Conservation (phyloP, 139 green algal genomes). For the Picochlorum costavermella region DNA sequence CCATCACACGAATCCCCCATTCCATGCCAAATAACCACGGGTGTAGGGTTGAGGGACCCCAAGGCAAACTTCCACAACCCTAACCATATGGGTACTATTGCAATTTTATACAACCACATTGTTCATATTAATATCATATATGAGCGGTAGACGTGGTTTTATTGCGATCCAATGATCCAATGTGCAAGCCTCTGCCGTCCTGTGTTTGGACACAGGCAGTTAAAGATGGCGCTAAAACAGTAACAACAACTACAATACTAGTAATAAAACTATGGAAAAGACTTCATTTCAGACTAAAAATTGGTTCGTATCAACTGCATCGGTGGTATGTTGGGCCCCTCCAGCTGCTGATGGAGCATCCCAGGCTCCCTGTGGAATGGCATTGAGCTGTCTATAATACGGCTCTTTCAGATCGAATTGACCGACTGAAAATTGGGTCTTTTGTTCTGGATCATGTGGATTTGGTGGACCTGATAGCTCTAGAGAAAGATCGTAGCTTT, state of each 20-base stretch:
- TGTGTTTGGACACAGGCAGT: no score
- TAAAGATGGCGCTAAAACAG: no score
- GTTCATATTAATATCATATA: no score
- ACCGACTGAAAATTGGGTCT: slow-evolving; percentile 21
- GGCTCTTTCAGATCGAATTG: slow-evolving; percentile 85
- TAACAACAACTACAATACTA: no score
- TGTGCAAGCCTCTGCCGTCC: no score
- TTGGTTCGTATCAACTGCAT: not conserved
- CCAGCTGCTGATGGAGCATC: not conserved
- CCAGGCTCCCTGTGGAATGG: not conserved
- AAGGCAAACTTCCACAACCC: no score
- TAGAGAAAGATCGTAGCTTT: slow-evolving; percentile 72
- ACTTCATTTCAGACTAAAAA: not conserved
- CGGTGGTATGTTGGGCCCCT: no score
- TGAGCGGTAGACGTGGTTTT: no score
- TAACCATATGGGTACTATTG: no score
- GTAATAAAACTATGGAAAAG: not conserved
- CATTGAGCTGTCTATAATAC: slow-evolving; percentile 67
- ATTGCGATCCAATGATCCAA: no score
- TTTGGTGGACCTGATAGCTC: slow-evolving; percentile 45
- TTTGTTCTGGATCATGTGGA: slow-evolving; percentile 11
- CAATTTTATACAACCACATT: no score
- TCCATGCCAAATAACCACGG: slow-evolving; percentile 42
- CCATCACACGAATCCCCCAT: slow-evolving; percentile 66
- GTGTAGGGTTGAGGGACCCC: no score